Percentiles rank a stretch among this genome's conserved stretches.
Evolutionary conservation across 2,329 filamentous ascomycete genomes (phyloP).

Genomic region (Arthrobotrys sinensis): DNA sequence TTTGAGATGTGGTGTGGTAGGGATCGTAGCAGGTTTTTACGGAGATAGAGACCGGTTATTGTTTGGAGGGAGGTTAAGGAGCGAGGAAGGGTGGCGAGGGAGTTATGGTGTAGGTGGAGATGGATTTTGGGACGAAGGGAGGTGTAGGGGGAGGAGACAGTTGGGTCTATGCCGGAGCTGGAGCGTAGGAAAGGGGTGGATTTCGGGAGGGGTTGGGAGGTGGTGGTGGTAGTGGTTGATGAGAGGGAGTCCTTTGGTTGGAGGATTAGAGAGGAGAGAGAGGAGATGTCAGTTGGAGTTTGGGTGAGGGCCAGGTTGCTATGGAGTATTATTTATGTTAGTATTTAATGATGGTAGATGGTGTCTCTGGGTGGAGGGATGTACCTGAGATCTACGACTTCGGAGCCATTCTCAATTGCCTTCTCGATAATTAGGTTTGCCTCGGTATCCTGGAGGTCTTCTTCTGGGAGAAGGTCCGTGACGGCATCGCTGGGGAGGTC

Average conservation of each 20-base stretch:
- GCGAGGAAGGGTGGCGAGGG: slow-evolving; percentile 21
- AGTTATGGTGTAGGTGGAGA: slow-evolving; percentile 26
- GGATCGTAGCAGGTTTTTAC: slow-evolving; percentile 35
- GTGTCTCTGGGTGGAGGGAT: not conserved
- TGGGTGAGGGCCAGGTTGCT: slow-evolving; percentile 32
- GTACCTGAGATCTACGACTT: slow-evolving; percentile 25
- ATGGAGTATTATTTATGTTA: not conserved
- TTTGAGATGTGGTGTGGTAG: slow-evolving; percentile 35
- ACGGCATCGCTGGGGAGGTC: slow-evolving; percentile 17
- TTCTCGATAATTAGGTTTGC: slow-evolving; percentile 48
- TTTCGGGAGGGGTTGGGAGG: not conserved
- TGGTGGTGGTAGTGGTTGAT: not conserved
- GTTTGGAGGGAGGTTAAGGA: slow-evolving; percentile 33
- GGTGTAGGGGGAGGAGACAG: slow-evolving; percentile 32
- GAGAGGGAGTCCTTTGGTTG: slow-evolving; percentile 33
- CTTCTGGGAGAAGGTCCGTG: not conserved
- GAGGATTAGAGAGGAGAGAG: slow-evolving; percentile 35
- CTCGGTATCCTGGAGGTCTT: slow-evolving; percentile 17
- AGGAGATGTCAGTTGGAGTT: slow-evolving; percentile 36
- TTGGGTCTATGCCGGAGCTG: slow-evolving; percentile 39
- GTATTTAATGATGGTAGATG: not conserved
- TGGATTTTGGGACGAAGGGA: slow-evolving; percentile 26
- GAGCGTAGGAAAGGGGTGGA: slow-evolving; percentile 22
- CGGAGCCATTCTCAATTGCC: slow-evolving; percentile 41
- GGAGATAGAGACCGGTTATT: slow-evolving; percentile 32